Percentiles rank a stretch among this genome's conserved stretches.
Evolutionary conservation across 805 yeast genomes (phyloP).

Genomic region (Myxozyma neotropica): DNA sequence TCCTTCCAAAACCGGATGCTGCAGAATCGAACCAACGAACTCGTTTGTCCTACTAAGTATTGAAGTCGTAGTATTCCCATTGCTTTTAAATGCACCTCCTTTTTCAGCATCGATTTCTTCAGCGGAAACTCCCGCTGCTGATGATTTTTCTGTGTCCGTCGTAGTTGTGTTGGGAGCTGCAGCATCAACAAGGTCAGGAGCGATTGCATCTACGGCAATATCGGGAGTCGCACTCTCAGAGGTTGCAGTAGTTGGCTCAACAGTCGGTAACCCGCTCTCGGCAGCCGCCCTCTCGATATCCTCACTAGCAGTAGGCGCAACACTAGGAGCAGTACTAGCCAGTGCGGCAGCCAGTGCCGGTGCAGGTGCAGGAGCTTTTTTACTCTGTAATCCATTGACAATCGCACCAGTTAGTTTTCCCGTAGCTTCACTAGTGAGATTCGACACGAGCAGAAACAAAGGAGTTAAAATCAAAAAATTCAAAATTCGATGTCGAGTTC

Average conservation of each 20-base stretch:
- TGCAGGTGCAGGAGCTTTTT: constrained; percentile 14
- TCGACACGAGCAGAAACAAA: constrained; percentile 26
- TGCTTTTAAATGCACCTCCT: constrained; percentile 9
- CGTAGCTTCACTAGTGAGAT: constrained; percentile 28
- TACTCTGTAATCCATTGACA: constrained; percentile 22
- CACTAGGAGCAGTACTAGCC: constrained; percentile 2
- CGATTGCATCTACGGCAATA: neutral
- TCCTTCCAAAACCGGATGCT: constrained; percentile 14
- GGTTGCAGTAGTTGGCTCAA: neutral
- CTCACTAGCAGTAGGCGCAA: neutral
- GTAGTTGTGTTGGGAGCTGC: neutral
- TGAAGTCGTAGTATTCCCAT: constrained; percentile 2
- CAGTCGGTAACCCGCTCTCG: constrained; percentile 1
- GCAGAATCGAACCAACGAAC: neutral
- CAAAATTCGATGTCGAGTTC: constrained; percentile 1
- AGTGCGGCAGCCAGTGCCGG: constrained; percentile 4
- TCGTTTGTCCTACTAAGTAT: neutral
- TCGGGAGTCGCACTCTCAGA: neutral
- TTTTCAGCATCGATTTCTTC: constrained; percentile 17
- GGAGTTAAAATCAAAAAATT: constrained; percentile 30
- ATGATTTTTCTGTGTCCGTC: neutral
- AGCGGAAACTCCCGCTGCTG: neutral
- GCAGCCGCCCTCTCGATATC: constrained; percentile 1
- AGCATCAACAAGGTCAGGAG: too few species aligned
- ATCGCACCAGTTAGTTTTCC: constrained; percentile 26